Evolutionary conservation across 2,329 filamentous ascomycete species (phyloP), one percentile per base, ranked within the genome.

Genomic region (Pseudogymnoascus sp.): DNA sequence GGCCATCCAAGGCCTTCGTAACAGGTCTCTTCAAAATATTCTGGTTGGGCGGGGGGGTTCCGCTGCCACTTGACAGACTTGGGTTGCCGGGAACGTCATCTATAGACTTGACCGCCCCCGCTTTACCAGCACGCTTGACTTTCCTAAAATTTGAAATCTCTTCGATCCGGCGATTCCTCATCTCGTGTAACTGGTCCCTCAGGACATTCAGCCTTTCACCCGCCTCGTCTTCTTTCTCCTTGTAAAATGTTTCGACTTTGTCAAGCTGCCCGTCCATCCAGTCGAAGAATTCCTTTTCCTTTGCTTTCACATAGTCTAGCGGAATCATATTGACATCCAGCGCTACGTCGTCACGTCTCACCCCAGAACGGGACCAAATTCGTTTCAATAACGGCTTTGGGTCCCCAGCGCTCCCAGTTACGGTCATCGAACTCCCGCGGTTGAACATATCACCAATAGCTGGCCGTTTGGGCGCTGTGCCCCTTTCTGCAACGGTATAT

Each of bases 201-300:
- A 99, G 78, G 3, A 88, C 73, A 0, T 78, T 76, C 22, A 97
- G 77, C 2, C 92, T 84, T 60, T 86, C 77, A 0, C 85, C 88
- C 0, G 93, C 90, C 71, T 97, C 90, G 28, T 89, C 82, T 71
- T 99, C 94, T 71, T 97, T 97, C 66, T 84, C 77, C 67, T 84
- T 86, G 77, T 97, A 97, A 70, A 99, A 99, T 0, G 79, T 76
- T 71, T 99, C 92, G 9, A 99, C 90, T 75, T 97, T 99, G n/a
- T 86, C 81, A 12, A 99, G 78, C 74, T 99, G 89, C 8, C 77
- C 78, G 67, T 97, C 90, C 60, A 99, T 78, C 69, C 94, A 99
- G 0, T 79, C 75, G 72, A 92, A 93, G 71, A 99, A 97, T 12
- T 96, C 90, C n/a, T 81, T 82, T 72, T 96, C 87, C 16, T 86